A percentile compares a stretch with the other conserved stretches of the same genome.
These are phyloP conservation scores for Tetrahymena thermophila DNA, from an alignment of 73 alveolate species.

Conservation along the genomic window DNA sequence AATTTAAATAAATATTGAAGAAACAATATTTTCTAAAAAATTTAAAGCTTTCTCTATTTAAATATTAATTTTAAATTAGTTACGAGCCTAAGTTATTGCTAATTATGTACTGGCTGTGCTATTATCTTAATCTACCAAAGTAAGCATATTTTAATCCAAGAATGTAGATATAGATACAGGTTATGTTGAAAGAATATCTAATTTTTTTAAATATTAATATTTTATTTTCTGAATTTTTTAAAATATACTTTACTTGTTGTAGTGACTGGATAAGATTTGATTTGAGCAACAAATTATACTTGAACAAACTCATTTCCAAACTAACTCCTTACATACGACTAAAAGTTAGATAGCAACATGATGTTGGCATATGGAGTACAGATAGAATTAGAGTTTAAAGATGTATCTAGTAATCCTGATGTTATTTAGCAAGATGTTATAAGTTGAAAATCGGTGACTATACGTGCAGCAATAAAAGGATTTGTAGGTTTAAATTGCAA, in stretches of 20 bases:
- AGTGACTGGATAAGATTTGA: neutral
- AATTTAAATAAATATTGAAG: too few species aligned
- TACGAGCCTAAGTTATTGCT: neutral
- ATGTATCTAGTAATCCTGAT: neutral
- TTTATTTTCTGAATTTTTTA: neutral
- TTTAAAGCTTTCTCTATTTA: too few species aligned
- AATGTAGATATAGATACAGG: neutral
- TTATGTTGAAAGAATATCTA: neutral
- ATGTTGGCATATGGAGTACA: neutral
- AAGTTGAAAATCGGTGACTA: neutral
- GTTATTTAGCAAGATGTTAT: neutral
- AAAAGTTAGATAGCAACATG: neutral
- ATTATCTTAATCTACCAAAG: neutral
- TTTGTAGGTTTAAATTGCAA: neutral
- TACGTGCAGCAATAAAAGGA: neutral
- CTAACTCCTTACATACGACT: neutral
- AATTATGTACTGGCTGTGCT: neutral
- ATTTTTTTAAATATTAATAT: neutral
- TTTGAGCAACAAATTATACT: neutral
- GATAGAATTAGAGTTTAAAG: neutral
- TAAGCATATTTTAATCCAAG: neutral
- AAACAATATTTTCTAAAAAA: too few species aligned
- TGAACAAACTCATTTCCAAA: neutral
- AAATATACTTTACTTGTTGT: neutral
- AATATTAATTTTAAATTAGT: neutral